phyloP scores from a whole-genome alignment of 305 asterid species.

The Solanum hybrid region DNA sequence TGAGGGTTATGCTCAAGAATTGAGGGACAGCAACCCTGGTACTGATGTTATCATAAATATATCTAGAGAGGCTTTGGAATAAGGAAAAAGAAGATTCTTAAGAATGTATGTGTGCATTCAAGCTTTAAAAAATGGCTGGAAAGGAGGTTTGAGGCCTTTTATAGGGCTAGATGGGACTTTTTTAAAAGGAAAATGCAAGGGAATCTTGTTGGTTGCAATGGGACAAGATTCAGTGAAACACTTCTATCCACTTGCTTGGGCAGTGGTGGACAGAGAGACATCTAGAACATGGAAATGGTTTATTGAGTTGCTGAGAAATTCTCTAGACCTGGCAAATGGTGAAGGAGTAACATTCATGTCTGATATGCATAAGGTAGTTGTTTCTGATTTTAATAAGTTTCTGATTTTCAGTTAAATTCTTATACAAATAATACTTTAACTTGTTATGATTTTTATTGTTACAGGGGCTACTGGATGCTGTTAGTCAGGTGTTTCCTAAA shows the following conservation, averaged over 20 bases:
- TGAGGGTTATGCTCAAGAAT: background rate
- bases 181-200: background rate
- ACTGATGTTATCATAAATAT: background rate
- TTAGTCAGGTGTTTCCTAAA: background rate
- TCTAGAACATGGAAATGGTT: background rate
- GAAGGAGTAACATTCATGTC: background rate
- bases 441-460: background rate
- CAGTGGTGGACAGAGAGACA: background rate
- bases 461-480: background rate
- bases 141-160: too few species aligned
- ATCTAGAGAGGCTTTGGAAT: too few species aligned
- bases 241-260: background rate
- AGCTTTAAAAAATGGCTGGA: too few species aligned
- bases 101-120: too few species aligned
- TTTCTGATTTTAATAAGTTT: background rate
- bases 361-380: background rate
- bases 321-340: background rate
- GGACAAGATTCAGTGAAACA: background rate
- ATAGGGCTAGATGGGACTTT: background rate
- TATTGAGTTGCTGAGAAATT: background rate
- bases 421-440: background rate
- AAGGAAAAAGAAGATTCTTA: too few species aligned
- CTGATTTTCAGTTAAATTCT: too few species aligned
- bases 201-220: background rate
- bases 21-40: background rate